Percentiles rank a stretch among this genome's conserved stretches.
These are phyloP conservation scores for Anthostomella pinea DNA, from an alignment of 2,329 filamentous ascomycete species.

Conservation along the genomic window DNA sequence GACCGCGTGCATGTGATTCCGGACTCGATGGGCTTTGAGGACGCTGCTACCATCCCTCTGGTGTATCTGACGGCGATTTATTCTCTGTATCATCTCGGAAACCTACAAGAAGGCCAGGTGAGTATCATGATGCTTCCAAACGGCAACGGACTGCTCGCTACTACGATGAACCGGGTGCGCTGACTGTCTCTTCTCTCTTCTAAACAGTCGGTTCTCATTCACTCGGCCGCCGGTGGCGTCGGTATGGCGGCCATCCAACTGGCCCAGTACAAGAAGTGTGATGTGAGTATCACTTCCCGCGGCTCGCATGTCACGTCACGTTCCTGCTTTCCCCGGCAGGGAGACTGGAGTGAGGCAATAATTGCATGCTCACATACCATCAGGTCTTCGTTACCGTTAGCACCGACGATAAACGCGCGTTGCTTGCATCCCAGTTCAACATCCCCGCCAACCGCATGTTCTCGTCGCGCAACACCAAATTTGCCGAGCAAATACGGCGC, in stretches of 20 bases:
- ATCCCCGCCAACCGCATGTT: constrained; percentile 34
- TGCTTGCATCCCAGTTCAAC: constrained; percentile 26
- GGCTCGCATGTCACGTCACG: too few relatives aligned
- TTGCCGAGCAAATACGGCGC: constrained; percentile 24
- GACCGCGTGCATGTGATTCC: constrained; percentile 27
- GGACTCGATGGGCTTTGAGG: constrained; percentile 29
- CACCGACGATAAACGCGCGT: constrained; percentile 20
- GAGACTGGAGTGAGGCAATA: too few relatives aligned
- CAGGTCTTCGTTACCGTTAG: constrained; percentile 20
- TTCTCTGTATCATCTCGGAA: constrained; percentile 24
- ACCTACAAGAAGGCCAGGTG: constrained; percentile 25
- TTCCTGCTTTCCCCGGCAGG: too few relatives aligned
- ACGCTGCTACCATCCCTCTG: constrained; percentile 33
- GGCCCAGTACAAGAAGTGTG: constrained; percentile 3
- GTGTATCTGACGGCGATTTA: constrained; percentile 32
- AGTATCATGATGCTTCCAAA: too few relatives aligned
- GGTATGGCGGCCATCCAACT: constrained; percentile 14
- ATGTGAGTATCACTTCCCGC: constrained; percentile 4
- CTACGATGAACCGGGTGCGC: too few relatives aligned
- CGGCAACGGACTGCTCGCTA: too few relatives aligned
- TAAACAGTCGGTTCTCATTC: constrained; percentile 17
- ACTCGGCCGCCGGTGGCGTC: constrained; percentile 14
- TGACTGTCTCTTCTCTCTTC: too few relatives aligned
- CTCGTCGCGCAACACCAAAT: constrained; percentile 26
- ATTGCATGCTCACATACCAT: too few relatives aligned